Base-by-base conservation (phyloP, 2,329 filamentous ascomycete species). In the Aspergillus pseudoglaucus region DNA sequence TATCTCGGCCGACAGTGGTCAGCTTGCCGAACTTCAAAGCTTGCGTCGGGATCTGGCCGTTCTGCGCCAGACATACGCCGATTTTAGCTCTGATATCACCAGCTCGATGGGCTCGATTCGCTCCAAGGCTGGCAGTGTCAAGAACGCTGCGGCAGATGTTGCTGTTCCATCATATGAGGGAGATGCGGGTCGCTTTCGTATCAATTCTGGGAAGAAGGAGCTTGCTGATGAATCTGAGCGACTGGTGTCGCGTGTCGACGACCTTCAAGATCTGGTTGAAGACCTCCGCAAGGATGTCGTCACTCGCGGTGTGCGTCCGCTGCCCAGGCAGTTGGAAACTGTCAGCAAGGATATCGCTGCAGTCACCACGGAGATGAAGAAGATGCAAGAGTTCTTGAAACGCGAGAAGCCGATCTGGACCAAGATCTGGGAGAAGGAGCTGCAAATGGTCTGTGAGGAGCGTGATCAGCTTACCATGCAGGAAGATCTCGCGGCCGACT, bases 371-470 rank as follows among this genome's bases (percentile, higher is more conserved):
- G 90, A 96, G 62, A 82, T 98, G 53, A 93, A 88, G 78, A 90
- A 88, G 72, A 85, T 98, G 79, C 88, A 95, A 64, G 90, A 95
- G 14, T 95, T 87, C 74, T 81, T 98, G 72, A 85, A 84, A 59
- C 81, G 82, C 42, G 93, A 98, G 78, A 95, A 95, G 69, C 93
- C 93, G 0, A 77, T 96, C 49, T 98, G 93, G 91, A 96, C 90
- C 47, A 96, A 96, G 80, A 95, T 97, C 55, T 98, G 93, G 93
- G 91, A 97, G 79, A 90, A 94, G 71, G 90, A 97, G 68, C 76
- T 98, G 41, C 89, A 97, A 68, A 85, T 91, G 45, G 91, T 98
- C 2, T 97, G 93, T 71, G 90, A 95, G 65, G 93, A 96, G 62
- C 84, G 90, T 56, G 91, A 97, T 63, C 84, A 96, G 68, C 81